Evolutionary conservation across 108 stramenopile species (phyloP).

Genomic region (Licmophora abbreviata): DNA sequence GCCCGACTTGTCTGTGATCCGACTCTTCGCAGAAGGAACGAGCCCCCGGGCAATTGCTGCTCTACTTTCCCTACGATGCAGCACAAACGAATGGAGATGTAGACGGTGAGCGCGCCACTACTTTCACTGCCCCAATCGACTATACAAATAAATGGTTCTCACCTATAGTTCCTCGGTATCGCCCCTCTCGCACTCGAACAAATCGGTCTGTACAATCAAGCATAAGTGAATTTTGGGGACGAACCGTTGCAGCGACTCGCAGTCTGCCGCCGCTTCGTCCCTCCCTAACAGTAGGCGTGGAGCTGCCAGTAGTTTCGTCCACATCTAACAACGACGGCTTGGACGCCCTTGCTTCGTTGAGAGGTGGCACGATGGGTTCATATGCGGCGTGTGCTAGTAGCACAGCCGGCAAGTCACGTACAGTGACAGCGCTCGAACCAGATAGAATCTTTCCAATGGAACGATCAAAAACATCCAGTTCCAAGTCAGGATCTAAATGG

Average conservation of each 20-base stretch:
- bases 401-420: constrained; percentile 15
- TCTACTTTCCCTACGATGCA: no score
- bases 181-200: neutral
- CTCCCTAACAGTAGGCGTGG: neutral
- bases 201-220: neutral
- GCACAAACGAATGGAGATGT: no score
- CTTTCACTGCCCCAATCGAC: no score
- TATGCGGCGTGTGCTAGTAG: constrained; percentile 32
- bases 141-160: no score
- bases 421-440: constrained; percentile 20
- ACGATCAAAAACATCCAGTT: constrained; percentile 37
- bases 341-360: neutral
- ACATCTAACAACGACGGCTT: no score
- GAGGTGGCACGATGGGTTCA: constrained; percentile 14
- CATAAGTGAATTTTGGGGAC: constrained; percentile 1
- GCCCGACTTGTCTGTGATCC: no score
- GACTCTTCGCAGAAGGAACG: no score
- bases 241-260: neutral
- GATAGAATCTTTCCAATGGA: constrained; percentile 25
- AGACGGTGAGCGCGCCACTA: no score
- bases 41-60: no score
- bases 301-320: no score
- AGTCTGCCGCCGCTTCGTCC: neutral
- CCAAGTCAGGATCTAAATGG: constrained; percentile 20
- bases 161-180: neutral